These are phyloP conservation scores for Pleurotus sapidus DNA, from an alignment of 768 basidiomycete species.

Conservation along the genomic window DNA sequence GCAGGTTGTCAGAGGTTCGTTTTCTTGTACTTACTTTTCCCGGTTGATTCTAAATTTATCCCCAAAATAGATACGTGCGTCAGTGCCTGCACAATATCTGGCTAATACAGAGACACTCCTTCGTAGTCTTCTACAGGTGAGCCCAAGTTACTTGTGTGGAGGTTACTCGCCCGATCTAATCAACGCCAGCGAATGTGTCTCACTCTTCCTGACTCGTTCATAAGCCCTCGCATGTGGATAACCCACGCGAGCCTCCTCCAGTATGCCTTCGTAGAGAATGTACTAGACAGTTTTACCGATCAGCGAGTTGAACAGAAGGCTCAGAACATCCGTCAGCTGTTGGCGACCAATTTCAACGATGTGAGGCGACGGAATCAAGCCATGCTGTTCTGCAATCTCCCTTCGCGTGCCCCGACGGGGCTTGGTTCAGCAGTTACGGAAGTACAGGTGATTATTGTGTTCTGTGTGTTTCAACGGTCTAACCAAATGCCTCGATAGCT, in stretches of 20 bases:
- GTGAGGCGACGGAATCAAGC: slow-evolving; percentile 79
- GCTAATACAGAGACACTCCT: slow-evolving; percentile 50
- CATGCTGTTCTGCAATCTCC: slow-evolving; percentile 68
- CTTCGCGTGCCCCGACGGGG: slow-evolving; percentile 55
- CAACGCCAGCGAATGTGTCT: slow-evolving; percentile 59
- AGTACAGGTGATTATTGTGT: slow-evolving; percentile 36
- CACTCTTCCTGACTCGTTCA: slow-evolving; percentile 69
- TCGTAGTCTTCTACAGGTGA: slow-evolving; percentile 59
- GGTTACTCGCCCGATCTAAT: not conserved
- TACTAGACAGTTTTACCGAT: slow-evolving; percentile 26
- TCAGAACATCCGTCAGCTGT: slow-evolving; percentile 41
- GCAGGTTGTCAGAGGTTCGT: slow-evolving; percentile 62
- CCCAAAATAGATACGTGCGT: slow-evolving; percentile 45
- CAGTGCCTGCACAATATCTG: slow-evolving; percentile 56
- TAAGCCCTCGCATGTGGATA: slow-evolving; percentile 71
- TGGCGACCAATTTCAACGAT: slow-evolving; percentile 63
- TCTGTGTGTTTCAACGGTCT: not conserved
- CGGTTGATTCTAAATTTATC: not conserved
- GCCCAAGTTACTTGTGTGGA: slow-evolving; percentile 11
- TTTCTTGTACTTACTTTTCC: not conserved
- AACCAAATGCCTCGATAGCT: slow-evolving; percentile 37
- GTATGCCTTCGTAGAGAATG: slow-evolving; percentile 43
- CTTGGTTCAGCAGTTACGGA: slow-evolving; percentile 60
- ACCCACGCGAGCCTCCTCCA: slow-evolving; percentile 44
- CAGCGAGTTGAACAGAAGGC: slow-evolving; percentile 34